A percentile compares a stretch with the other conserved stretches of the same genome.
phyloP scores from a whole-genome alignment of 148 eudicot species.

The Pharnaceum exiguum region DNA sequence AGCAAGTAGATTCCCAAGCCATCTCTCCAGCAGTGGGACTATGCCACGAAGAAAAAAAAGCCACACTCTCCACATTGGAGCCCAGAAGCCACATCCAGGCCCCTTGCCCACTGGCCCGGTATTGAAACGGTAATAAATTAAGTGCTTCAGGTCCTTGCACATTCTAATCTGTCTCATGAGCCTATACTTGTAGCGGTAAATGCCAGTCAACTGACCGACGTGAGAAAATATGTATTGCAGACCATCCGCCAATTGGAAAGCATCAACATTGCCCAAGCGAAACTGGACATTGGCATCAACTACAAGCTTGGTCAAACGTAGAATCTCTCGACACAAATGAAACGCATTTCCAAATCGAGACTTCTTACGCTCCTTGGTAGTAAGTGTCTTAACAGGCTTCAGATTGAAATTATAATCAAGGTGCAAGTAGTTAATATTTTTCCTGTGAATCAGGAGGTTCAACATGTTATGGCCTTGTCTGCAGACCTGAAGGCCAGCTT shows the following conservation, averaged over 20 bases:
- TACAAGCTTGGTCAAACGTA: conserved; percentile 96
- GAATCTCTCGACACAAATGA: conserved; percentile 96
- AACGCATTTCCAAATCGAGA: conserved; percentile 98
- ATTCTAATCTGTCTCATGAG: conserved; percentile 97
- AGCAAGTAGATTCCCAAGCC: conserved; percentile 96
- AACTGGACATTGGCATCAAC: conserved; percentile 98
- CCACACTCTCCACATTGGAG: conserved; percentile 99
- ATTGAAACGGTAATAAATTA: conserved; percentile 94
- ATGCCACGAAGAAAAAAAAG: conserved; percentile 98
- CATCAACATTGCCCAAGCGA: conserved; percentile 99
- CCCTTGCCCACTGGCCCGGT: conserved; percentile 99
- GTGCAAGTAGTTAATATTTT: conserved; percentile 92
- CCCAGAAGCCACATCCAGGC: conserved; percentile 99
- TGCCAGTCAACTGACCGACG: conserved; percentile 97
- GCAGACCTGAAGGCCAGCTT: conserved; percentile 99
- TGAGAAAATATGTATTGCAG: conserved; percentile 96
- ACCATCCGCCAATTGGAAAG: conserved; percentile 99
- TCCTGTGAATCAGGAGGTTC: conserved; percentile 91
- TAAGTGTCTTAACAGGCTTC: conserved; percentile 98
- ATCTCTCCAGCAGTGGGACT: conserved; percentile 92
- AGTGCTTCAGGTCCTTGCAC: conserved; percentile 98
- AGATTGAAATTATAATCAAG: conserved; percentile 97
- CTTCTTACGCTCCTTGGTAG: conserved; percentile 97
- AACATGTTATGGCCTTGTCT: conserved; percentile 99
- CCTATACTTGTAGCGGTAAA: conserved; percentile 96